Conservation (phyloP, 768 basidiomycete species). For the Collybia sordida region DNA sequence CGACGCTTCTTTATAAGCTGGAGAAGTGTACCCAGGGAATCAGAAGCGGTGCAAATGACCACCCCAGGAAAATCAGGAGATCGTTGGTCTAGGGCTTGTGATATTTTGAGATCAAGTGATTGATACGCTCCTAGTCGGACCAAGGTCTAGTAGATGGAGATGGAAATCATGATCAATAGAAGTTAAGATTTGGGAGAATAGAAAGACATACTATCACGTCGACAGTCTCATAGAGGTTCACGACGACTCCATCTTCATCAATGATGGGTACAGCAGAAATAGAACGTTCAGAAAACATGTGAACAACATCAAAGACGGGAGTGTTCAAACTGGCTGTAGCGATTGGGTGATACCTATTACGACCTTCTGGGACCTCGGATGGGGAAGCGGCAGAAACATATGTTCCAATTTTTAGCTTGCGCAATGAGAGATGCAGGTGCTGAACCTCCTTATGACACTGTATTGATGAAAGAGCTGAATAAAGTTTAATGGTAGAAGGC, state of each 20-base stretch:
- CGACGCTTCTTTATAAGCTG: conserved; percentile 91
- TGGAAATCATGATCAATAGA: conserved; percentile 1
- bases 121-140: conserved; percentile 94
- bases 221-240: conserved; percentile 97
- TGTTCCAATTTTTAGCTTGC: conserved; percentile 89
- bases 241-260: conserved; percentile 87
- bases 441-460: conserved; percentile 88
- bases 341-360: conserved; percentile 84
- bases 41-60: conserved; percentile 90
- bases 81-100: conserved; percentile 88
- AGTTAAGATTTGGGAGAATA: conserved; percentile 3
- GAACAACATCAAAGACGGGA: conserved; percentile 96
- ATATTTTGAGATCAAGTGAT: conserved; percentile 91
- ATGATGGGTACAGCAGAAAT: conserved; percentile 98
- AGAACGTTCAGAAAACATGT: conserved; percentile 94
- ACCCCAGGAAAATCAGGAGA: conserved; percentile 96
- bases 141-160: conserved; percentile 64
- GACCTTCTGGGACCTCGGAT: conserved; percentile 45
- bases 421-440: conserved; percentile 76
- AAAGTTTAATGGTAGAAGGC: not conserved
- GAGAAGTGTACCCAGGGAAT: conserved; percentile 88
- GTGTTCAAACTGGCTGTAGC: conserved; percentile 89
- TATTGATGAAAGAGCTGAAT: conserved; percentile 10
- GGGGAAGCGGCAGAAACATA: conserved; percentile 66
- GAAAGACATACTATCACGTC: conserved; percentile 85